Percentiles rank a stretch among this genome's conserved stretches.
phyloP scores from a whole-genome alignment of 2,329 filamentous ascomycete species.

The Aspergillus sojae region DNA sequence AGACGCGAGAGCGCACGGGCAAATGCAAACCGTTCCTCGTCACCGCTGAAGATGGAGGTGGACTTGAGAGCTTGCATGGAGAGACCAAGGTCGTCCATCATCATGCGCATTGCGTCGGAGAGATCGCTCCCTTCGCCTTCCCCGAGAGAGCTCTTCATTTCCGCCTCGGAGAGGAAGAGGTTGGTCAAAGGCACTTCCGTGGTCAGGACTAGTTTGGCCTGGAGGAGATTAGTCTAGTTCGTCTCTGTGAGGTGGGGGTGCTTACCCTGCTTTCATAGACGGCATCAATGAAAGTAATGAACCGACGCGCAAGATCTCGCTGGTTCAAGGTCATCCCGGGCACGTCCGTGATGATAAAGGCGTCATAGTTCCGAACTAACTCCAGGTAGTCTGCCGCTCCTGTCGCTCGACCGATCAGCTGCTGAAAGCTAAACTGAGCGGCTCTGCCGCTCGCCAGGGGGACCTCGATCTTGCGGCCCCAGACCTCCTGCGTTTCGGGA shows the following conservation, averaged over 20 bases:
- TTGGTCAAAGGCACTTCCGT: conserved; percentile 81
- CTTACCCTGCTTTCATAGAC: conserved; percentile 75
- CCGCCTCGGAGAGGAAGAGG: conserved; percentile 77
- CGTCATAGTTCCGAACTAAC: conserved; percentile 83
- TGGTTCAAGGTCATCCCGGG: conserved; percentile 87
- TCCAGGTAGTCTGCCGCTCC: conserved; percentile 96
- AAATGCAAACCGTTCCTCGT: conserved; percentile 97
- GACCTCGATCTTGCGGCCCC: conserved; percentile 88
- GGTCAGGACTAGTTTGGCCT: conserved; percentile 94
- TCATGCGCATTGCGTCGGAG: conserved; percentile 71
- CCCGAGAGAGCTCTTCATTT: conserved; percentile 63
- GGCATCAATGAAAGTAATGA: conserved; percentile 97
- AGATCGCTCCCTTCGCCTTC: conserved; percentile 54
- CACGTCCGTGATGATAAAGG: conserved; percentile 88
- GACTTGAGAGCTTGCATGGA: conserved; percentile 83
- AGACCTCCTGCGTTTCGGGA: conserved; percentile 77
- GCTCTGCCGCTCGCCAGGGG: conserved; percentile 84
- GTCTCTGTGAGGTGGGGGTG: neutral
- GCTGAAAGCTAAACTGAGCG: conserved; percentile 89
- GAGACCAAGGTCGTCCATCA: conserved; percentile 86
- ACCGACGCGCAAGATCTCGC: conserved; percentile 84
- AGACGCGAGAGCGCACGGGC: conserved; percentile 82
- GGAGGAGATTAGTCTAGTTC: conserved; percentile 25
- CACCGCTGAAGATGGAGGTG: conserved; percentile 84
- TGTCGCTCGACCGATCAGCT: conserved; percentile 85